A percentile compares a stretch with the other conserved stretches of the same genome.
Evolutionary conservation across 2,329 filamentous ascomycete genomes (phyloP).

Genomic region (Plectosphaerella sp.): DNA sequence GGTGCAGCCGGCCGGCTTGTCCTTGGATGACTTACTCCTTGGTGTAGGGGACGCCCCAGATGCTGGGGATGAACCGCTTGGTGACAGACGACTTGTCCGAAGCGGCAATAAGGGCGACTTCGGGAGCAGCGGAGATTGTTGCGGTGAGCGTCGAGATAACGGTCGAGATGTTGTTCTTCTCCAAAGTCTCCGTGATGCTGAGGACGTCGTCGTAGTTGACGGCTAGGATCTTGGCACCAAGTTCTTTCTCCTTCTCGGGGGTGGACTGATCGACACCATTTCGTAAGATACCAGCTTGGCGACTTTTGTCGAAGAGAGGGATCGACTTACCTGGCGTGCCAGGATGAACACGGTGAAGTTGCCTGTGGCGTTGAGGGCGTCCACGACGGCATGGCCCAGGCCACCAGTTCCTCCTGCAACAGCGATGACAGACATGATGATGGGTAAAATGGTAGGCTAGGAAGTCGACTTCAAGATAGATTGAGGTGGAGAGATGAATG

Average conservation of each 20-base stretch:
- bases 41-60: slow-evolving; percentile 30
- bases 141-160: slow-evolving; percentile 29
- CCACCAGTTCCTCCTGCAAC: slow-evolving; percentile 7
- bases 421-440: background rate
- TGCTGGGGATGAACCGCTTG: slow-evolving; percentile 35
- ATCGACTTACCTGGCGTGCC: background rate
- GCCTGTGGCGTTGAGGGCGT: background rate
- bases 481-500: background rate
- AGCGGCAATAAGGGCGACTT: slow-evolving; percentile 39
- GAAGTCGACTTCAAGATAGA: no score
- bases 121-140: slow-evolving; percentile 18
- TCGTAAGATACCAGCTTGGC: no score
- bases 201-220: slow-evolving; percentile 22
- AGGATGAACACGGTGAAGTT: background rate
- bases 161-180: slow-evolving; percentile 34
- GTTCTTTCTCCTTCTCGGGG: background rate
- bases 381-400: slow-evolving; percentile 3
- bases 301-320: no score
- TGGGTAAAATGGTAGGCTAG: no score
- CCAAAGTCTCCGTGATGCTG: slow-evolving; percentile 16
- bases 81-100: slow-evolving; percentile 31
- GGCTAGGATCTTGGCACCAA: slow-evolving; percentile 10
- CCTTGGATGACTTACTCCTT: slow-evolving; percentile 17
- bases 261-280: background rate
- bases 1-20: background rate